Evolutionary conservation across 2,329 filamentous ascomycete genomes (phyloP).

Genomic region (Colletotrichum melonis): DNA sequence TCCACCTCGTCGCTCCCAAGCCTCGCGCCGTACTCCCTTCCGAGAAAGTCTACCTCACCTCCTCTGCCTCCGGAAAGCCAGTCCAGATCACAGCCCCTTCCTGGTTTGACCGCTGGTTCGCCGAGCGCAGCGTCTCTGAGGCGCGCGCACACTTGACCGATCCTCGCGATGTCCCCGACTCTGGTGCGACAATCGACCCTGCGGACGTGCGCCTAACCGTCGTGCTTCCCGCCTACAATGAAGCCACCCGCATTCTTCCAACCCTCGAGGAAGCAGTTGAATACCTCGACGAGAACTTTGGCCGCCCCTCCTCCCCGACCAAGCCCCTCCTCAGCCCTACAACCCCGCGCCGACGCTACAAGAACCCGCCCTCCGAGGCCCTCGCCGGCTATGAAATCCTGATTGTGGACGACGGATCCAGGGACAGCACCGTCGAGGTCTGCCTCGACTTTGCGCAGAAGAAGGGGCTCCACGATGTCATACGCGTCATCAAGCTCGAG

Average conservation of each 20-base stretch:
- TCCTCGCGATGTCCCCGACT: conserved; percentile 53
- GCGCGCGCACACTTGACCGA: conserved; percentile 46
- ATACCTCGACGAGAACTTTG: conserved; percentile 84
- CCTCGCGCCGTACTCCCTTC: conserved; percentile 79
- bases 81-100: conserved; percentile 74
- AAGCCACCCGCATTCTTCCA: conserved; percentile 82
- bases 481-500: conserved; percentile 82
- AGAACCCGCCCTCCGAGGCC: conserved; percentile 50
- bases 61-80: conserved; percentile 67
- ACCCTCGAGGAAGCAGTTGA: conserved; percentile 93
- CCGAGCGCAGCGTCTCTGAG: conserved; percentile 66
- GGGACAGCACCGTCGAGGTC: conserved; percentile 82
- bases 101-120: conserved; percentile 85
- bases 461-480: conserved; percentile 79
- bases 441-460: conserved; percentile 83
- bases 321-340: conserved; percentile 34
- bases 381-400: conserved; percentile 88
- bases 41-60: conserved; percentile 88
- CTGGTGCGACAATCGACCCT: conserved; percentile 71
- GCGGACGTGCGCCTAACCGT: conserved; percentile 89
- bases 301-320: conserved; percentile 51
- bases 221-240: conserved; percentile 96
- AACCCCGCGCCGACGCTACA: conserved; percentile 43
- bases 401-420: conserved; percentile 90
- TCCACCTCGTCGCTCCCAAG: conserved; percentile 82